Percentiles rank a stretch among this genome's conserved stretches.
Conservation (phyloP, 2,329 filamentous ascomycete genomes). For the Arachnomyces sp. region DNA sequence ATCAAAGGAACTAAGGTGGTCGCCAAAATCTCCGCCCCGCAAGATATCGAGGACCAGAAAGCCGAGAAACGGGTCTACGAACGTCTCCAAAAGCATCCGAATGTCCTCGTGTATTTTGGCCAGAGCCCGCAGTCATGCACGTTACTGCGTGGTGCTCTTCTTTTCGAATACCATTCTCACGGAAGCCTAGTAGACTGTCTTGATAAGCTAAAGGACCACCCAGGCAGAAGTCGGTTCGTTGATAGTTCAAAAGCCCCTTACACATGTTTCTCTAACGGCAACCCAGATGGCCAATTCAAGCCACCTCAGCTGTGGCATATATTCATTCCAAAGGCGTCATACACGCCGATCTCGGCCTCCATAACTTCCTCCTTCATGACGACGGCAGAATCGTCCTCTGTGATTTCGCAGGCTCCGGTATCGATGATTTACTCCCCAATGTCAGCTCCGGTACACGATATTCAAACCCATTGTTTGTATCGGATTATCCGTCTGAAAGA, state of each 20-base stretch:
- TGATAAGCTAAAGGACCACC: not conserved
- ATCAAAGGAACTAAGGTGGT: slow-evolving; percentile 4
- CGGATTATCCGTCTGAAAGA: not conserved
- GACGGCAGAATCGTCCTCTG: slow-evolving; percentile 15
- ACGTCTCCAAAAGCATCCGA: slow-evolving; percentile 4
- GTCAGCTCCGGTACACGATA: slow-evolving; percentile 1
- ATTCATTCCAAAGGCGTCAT: slow-evolving; percentile 10
- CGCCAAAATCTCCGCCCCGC: slow-evolving; percentile 5
- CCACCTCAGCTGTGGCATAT: slow-evolving; percentile 9
- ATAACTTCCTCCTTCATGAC: slow-evolving; percentile 17
- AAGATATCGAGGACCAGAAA: slow-evolving; percentile 2
- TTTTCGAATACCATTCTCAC: slow-evolving; percentile 5
- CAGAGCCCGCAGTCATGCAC: not conserved
- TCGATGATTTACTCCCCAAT: not conserved
- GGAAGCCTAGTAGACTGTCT: slow-evolving; percentile 1
- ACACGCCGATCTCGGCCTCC: slow-evolving; percentile 14
- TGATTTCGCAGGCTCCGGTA: slow-evolving; percentile 16
- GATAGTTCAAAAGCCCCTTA: slow-evolving; percentile 4
- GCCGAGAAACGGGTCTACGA: slow-evolving; percentile 2
- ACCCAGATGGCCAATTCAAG: slow-evolving; percentile 10
- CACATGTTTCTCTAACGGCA: not conserved
- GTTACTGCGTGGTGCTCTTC: not conserved
- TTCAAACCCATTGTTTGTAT: not conserved
- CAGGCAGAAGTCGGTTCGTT: slow-evolving; percentile 1
- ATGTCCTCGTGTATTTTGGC: slow-evolving; percentile 3